Percentiles rank a stretch among this genome's conserved stretches.
These are phyloP conservation scores for Cytospora schulzeri DNA, from an alignment of 2,329 filamentous ascomycete genomes.

Conservation along the genomic window DNA sequence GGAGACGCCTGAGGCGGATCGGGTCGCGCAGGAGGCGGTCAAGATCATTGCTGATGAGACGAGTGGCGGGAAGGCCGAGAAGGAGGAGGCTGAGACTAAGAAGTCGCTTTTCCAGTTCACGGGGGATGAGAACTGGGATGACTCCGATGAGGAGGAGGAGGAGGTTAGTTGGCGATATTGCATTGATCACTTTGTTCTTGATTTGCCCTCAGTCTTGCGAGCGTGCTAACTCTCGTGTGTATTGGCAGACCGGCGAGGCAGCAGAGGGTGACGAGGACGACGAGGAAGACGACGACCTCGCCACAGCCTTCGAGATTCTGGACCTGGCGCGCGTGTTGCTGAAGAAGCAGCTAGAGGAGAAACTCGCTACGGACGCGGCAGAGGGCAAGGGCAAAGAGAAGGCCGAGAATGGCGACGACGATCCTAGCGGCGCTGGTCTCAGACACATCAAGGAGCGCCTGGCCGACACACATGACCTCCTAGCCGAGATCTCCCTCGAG, in stretches of 20 bases:
- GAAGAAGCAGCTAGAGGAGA: constrained; percentile 53
- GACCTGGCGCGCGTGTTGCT: constrained; percentile 74
- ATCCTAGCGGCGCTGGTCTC: constrained; percentile 39
- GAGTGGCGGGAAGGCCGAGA: constrained; percentile 41
- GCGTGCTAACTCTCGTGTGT: constrained; percentile 8
- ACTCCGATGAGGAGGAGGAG: constrained; percentile 66
- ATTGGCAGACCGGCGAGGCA: constrained; percentile 41
- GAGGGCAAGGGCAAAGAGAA: constrained; percentile 49
- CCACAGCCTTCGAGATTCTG: constrained; percentile 80
- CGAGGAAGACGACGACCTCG: constrained; percentile 72
- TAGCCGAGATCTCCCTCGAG: constrained; percentile 95
- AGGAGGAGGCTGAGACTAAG: constrained; percentile 51
- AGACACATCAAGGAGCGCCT: constrained; percentile 79
- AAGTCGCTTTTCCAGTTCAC: constrained; percentile 89
- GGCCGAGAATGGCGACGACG: constrained; percentile 39
- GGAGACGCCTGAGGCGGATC: constrained; percentile 40
- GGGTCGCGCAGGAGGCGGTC: constrained; percentile 50
- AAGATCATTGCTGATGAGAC: constrained; percentile 49
- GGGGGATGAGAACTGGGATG: constrained; percentile 91
- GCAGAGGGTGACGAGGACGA: constrained; percentile 50
- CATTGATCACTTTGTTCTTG: neutral
- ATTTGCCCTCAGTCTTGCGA: neutral
- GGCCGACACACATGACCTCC: constrained; percentile 89
- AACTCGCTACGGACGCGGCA: constrained; percentile 38
- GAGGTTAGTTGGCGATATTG: constrained; percentile 5